These are phyloP conservation scores for Paecilomyces fulvus DNA, from an alignment of 2,329 filamentous ascomycete species.

Conservation along the genomic window DNA sequence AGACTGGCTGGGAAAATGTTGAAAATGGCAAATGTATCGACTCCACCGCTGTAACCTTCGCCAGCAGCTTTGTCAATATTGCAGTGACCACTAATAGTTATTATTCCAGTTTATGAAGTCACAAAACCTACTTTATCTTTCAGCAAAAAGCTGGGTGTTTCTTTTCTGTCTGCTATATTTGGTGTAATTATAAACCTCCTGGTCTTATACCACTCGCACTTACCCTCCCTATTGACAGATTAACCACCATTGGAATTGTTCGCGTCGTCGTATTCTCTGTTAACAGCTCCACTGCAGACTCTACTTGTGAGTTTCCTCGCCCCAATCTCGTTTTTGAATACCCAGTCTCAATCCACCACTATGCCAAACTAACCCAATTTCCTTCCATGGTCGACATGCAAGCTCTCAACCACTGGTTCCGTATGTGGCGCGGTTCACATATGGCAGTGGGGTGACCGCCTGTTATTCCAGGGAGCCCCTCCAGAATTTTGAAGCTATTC, in stretches of 20 bases:
- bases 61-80: neutral
- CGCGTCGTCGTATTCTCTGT: neutral
- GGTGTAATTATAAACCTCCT: neutral
- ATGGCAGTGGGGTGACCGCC: too few species aligned
- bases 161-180: neutral
- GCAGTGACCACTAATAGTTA: neutral
- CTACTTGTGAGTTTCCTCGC: neutral
- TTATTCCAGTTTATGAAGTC: neutral
- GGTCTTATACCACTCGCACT: neutral
- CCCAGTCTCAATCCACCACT: neutral
- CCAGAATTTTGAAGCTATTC: too few species aligned
- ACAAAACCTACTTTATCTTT: neutral
- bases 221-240: neutral
- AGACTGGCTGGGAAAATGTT: neutral
- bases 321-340: too few species aligned
- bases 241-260: neutral
- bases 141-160: neutral
- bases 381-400: slow-evolving; percentile 1
- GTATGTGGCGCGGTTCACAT: too few species aligned
- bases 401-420: slow-evolving; percentile 3
- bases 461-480: too few species aligned
- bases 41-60: neutral
- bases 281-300: neutral
- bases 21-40: neutral
- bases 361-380: neutral